These are phyloP conservation scores for Pinus taeda DNA, from an alignment of 75 land plant species.

Conservation along the genomic window DNA sequence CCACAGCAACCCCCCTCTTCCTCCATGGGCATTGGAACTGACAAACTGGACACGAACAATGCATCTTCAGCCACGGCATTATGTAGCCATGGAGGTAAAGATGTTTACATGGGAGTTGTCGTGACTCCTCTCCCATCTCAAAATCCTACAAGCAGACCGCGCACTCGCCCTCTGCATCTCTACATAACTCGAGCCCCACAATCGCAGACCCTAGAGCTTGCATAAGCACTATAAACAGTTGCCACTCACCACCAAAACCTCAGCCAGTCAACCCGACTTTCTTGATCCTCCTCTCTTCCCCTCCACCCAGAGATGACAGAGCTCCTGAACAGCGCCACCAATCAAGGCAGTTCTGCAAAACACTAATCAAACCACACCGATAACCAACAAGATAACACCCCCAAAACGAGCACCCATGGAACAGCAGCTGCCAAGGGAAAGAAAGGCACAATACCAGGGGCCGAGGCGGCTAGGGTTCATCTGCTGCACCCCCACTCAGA, in stretches of 20 bases:
- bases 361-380: too few relatives aligned
- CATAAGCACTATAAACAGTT: conserved; percentile 3
- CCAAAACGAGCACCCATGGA: too few relatives aligned
- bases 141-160: conserved; percentile 39
- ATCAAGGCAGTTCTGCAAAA: conserved; percentile 30
- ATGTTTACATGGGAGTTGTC: conserved; percentile 49
- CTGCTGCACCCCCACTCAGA: too few relatives aligned
- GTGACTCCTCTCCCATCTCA: conserved; percentile 16
- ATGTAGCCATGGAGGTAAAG: conserved; percentile 36
- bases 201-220: neutral
- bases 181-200: conserved; percentile 10
- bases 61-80: conserved; percentile 40
- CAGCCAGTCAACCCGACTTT: conserved; percentile 4
- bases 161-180: conserved; percentile 20
- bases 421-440: too few relatives aligned
- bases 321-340: conserved; percentile 37
- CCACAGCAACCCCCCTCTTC: conserved; percentile 7
- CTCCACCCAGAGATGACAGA: conserved; percentile 9
- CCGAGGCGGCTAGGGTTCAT: too few relatives aligned
- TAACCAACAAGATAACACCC: too few relatives aligned
- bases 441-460: too few relatives aligned
- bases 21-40: conserved; percentile 34
- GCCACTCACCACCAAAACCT: conserved; percentile 9
- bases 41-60: conserved; percentile 45
- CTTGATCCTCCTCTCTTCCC: conserved; percentile 8